Evolutionary conservation across 805 yeast species (phyloP).

Genomic region (Clavispora asparagi): DNA sequence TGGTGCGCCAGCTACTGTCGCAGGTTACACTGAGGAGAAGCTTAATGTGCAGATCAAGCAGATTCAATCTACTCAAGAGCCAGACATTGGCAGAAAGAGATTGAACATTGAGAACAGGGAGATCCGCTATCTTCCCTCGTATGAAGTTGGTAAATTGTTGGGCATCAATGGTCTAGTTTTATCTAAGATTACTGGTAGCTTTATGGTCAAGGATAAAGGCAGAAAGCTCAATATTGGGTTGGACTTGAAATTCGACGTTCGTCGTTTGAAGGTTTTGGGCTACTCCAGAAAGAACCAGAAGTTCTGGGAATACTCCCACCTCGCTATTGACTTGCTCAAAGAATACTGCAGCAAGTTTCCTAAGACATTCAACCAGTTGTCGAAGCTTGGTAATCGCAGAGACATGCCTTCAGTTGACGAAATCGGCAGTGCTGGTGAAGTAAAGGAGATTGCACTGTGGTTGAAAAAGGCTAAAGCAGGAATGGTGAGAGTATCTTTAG

Average conservation of each 20-base stretch:
- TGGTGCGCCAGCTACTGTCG: slow-evolving; percentile 70
- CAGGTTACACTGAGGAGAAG: slow-evolving; percentile 46
- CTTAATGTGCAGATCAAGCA: slow-evolving; percentile 48
- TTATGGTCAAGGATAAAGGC: slow-evolving; percentile 48
- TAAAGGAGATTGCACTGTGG: slow-evolving; percentile 43
- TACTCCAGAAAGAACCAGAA: slow-evolving; percentile 63
- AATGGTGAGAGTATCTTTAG: slow-evolving; percentile 63
- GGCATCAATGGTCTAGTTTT: slow-evolving; percentile 59
- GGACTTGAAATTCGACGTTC: slow-evolving; percentile 75
- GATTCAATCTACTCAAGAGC: slow-evolving; percentile 45
- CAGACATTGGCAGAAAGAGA: slow-evolving; percentile 58
- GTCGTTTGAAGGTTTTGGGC: slow-evolving; percentile 81
- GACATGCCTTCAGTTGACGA: slow-evolving; percentile 35
- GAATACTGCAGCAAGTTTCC: slow-evolving; percentile 63
- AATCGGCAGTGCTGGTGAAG: slow-evolving; percentile 34
- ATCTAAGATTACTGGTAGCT: slow-evolving; percentile 73
- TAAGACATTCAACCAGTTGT: slow-evolving; percentile 44
- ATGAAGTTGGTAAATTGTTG: slow-evolving; percentile 55
- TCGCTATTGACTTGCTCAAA: slow-evolving; percentile 62
- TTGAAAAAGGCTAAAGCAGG: slow-evolving; percentile 43
- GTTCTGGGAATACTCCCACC: slow-evolving; percentile 76
- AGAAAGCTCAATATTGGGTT: slow-evolving; percentile 69
- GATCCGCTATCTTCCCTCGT: slow-evolving; percentile 60
- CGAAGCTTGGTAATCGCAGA: slow-evolving; percentile 12
- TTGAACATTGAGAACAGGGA: slow-evolving; percentile 52